A percentile compares a stretch with the other conserved stretches of the same genome.
Conservation (phyloP, 2,329 filamentous ascomycete species). For the Monilinia polystroma region DNA sequence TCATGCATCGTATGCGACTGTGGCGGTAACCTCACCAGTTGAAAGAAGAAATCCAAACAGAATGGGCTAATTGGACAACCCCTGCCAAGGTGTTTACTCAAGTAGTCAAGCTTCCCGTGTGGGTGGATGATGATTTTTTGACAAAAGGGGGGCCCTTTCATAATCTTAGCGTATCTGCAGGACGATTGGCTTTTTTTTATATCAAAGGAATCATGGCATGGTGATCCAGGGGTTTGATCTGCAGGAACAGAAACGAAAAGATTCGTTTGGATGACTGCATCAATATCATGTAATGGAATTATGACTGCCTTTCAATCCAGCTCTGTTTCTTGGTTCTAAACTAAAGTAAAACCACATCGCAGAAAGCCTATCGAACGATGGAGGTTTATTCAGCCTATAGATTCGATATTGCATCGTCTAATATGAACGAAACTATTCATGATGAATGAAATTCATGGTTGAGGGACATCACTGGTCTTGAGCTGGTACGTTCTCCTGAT, state of each 20-base stretch:
- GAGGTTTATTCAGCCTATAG: neutral
- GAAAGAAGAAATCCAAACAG: neutral
- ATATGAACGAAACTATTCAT: neutral
- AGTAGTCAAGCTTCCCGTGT: neutral
- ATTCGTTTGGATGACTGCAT: neutral
- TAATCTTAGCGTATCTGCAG: slow-evolving; percentile 16
- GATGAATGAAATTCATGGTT: neutral
- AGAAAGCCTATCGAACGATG: neutral
- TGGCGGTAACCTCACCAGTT: slow-evolving; percentile 8
- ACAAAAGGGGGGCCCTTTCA: neutral
- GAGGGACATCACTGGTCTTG: neutral
- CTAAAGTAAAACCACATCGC: neutral
- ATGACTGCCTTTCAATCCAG: neutral
- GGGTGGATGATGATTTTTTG: neutral
- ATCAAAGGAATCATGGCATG: neutral
- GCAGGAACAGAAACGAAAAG: slow-evolving; percentile 2
- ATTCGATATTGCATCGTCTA: neutral
- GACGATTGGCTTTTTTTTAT: slow-evolving; percentile 10
- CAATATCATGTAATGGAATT: neutral
- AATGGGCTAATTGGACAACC: slow-evolving; percentile 20
- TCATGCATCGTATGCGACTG: neutral
- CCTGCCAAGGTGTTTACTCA: slow-evolving; percentile 16
- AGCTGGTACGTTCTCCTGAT: neutral
- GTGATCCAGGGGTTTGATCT: neutral
- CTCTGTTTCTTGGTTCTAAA: neutral